Evolutionary conservation across 2,329 filamentous ascomycete species (phyloP), one percentile per base, ranked within the genome.

Genomic region (Pseudocercospora pini-densiflorae): DNA sequence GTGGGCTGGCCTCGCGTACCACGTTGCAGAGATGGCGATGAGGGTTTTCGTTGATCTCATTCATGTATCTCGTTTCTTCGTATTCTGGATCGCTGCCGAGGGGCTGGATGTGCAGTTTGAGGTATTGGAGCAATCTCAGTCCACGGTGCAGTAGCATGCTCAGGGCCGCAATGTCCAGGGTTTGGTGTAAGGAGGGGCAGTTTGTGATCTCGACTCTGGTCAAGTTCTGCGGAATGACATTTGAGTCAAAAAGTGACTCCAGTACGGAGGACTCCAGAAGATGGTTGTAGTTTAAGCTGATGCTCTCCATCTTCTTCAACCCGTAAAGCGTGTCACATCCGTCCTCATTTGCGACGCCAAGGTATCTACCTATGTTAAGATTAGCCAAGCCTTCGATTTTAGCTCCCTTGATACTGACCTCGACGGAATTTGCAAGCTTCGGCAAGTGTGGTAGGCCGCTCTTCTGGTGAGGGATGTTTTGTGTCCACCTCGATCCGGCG

Each of bases 1-100:
- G 65, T 10, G 62, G 24, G 14, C 67, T 68, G 10, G 68, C 23
- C 16, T 64, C 57, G 24, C 69, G 69, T 19, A 74, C 58, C 21
- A 74, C 60, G 55, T 68, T 67, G 63, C 72, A 74, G 43, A 70
- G 59, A 43, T 73, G 71, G 19, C 65, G 45, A 23, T 70, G 65
- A 7, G 70, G 69, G 29, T 69, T 62, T 19, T 70, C 63, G 14
- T 66, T 55, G 23, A 71, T 67, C 19, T 62, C 45, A 3, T 40
- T 33, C 23, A 21, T 31, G 55, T 72, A 58, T 14, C 36, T 21
- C 31, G 9, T 45, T 29, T 62, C 27, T 21, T 55, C 60, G 24
- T 31, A 2, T 23, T 27, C 47, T 51, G 19, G 21, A 16, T 51
- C 10, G 19, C 19, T 27, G 23, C 21, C 3, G n/a, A 7, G 19